Evolutionary conservation across 2,329 filamentous ascomycete genomes (phyloP).

Genomic region (Pseudocercospora crystallina): DNA sequence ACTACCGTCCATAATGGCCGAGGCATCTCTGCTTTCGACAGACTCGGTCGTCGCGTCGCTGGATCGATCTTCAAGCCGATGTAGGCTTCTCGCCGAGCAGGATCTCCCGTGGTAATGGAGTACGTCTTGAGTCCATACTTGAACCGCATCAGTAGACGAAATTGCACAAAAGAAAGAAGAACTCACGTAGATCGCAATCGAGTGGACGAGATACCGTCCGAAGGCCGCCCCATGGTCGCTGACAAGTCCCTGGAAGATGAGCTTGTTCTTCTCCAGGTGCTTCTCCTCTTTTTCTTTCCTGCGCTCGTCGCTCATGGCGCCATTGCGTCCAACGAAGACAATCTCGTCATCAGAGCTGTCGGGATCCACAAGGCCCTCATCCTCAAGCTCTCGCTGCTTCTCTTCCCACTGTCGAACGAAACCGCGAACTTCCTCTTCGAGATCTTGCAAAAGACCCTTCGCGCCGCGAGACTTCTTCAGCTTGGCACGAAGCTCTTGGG

Average conservation of each 20-base stretch:
- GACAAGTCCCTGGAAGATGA: slow-evolving; percentile 78
- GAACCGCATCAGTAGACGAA: slow-evolving; percentile 5
- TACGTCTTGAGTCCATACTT: slow-evolving; percentile 79
- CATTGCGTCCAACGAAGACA: slow-evolving; percentile 76
- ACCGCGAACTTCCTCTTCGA: slow-evolving; percentile 79
- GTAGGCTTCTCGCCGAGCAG: slow-evolving; percentile 76
- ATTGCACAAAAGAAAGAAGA: slow-evolving; percentile 1
- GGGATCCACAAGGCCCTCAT: slow-evolving; percentile 44
- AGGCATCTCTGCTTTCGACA: slow-evolving; percentile 50
- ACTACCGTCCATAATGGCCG: slow-evolving; percentile 63
- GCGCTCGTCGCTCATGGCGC: slow-evolving; percentile 61
- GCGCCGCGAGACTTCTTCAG: slow-evolving; percentile 79
- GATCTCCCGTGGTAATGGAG: slow-evolving; percentile 70
- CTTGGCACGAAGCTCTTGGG: slow-evolving; percentile 75
- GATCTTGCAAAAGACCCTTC: slow-evolving; percentile 73
- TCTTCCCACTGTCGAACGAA: slow-evolving; percentile 67
- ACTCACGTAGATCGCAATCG: slow-evolving; percentile 72
- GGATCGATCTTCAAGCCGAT: slow-evolving; percentile 64
- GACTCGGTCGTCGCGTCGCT: slow-evolving; percentile 33
- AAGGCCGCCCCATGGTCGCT: slow-evolving; percentile 77
- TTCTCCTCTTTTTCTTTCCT: slow-evolving; percentile 55
- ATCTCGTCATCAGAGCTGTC: slow-evolving; percentile 77
- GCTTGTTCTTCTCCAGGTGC: slow-evolving; percentile 58
- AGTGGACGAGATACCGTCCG: slow-evolving; percentile 90
- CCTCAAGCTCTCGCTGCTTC: slow-evolving; percentile 48